A percentile compares a stretch with the other conserved stretches of the same genome.
phyloP scores from a whole-genome alignment of 495 filamentous ascomycete genomes.

The Aspergillus leporis region DNA sequence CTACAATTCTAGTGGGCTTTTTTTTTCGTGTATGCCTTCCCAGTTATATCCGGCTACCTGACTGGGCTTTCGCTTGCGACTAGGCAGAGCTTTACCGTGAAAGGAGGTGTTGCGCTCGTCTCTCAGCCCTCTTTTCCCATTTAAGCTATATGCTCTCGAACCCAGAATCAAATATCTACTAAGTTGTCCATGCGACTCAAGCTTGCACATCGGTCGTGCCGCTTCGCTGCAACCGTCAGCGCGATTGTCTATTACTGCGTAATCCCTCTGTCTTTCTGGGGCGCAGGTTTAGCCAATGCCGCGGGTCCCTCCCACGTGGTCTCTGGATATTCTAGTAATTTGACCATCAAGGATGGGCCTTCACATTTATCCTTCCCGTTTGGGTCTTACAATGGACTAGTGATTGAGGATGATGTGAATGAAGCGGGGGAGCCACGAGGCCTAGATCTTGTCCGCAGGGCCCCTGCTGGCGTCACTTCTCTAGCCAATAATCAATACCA shows the following conservation, averaged over 20 bases:
- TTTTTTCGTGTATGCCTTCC: not conserved
- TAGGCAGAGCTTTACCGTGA: not conserved
- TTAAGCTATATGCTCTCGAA: not conserved
- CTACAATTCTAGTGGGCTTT: not conserved
- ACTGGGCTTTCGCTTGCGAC: not conserved
- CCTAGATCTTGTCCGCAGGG: slow-evolving; percentile 65
- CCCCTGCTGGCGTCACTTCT: slow-evolving; percentile 40
- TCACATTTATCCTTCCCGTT: slow-evolving; percentile 30
- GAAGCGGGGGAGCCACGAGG: slow-evolving; percentile 44
- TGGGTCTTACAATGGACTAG: slow-evolving; percentile 37
- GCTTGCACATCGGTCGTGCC: slow-evolving; percentile 66
- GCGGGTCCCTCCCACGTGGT: slow-evolving; percentile 45
- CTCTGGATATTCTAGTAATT: slow-evolving; percentile 47
- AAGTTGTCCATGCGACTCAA: slow-evolving; percentile 57
- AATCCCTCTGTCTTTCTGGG: slow-evolving; percentile 56
- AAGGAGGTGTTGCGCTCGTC: not conserved
- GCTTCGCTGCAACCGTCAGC: slow-evolving; percentile 63
- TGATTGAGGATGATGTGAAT: slow-evolving; percentile 26
- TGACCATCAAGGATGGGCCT: slow-evolving; percentile 25
- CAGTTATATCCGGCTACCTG: not conserved
- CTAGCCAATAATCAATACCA: slow-evolving; percentile 66
- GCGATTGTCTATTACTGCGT: slow-evolving; percentile 55
- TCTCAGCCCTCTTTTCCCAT: not conserved
- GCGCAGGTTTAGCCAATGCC: slow-evolving; percentile 57
- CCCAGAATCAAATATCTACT: not conserved